Percentiles rank a stretch among this genome's conserved stretches.
Conservation (phyloP, 192 early-diverging fungal genomes). For the Funneliformis mosseae region DNA sequence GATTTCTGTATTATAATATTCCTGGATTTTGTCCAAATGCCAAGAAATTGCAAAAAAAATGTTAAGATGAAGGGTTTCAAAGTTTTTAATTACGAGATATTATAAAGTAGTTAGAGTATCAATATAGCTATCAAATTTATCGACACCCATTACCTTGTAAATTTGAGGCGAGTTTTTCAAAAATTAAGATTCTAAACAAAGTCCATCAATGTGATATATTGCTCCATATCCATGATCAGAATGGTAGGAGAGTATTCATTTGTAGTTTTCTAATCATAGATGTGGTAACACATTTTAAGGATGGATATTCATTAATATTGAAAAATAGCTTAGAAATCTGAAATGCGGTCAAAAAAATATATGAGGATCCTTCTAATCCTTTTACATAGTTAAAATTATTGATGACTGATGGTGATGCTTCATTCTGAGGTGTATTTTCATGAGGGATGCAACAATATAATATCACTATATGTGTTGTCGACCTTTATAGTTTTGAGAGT, state of each 20-base stretch:
- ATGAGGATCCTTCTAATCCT: constrained; percentile 7
- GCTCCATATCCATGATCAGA: too few species aligned
- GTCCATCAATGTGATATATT: too few species aligned
- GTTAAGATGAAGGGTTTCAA: neutral
- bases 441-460: constrained; percentile 25
- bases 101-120: constrained; percentile 9
- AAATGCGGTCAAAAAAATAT: constrained; percentile 16
- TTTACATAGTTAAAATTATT: constrained; percentile 13
- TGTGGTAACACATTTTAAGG: too few species aligned
- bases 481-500: too few species aligned
- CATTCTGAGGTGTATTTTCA: neutral
- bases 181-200: too few species aligned
- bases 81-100: constrained; percentile 25
- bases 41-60: constrained; percentile 18
- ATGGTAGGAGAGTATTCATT: neutral
- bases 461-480: neutral
- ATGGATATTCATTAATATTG: too few species aligned
- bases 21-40: neutral
- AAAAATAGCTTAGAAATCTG: constrained; percentile 10
- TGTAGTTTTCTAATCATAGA: neutral
- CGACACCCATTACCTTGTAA: neutral
- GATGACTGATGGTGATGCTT: constrained; percentile 16
- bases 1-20: too few species aligned
- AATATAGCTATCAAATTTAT: constrained; percentile 27
- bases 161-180: constrained; percentile 10